Conservation (phyloP, 78 protist species). For the Pigoraptor vietnamica region DNA sequence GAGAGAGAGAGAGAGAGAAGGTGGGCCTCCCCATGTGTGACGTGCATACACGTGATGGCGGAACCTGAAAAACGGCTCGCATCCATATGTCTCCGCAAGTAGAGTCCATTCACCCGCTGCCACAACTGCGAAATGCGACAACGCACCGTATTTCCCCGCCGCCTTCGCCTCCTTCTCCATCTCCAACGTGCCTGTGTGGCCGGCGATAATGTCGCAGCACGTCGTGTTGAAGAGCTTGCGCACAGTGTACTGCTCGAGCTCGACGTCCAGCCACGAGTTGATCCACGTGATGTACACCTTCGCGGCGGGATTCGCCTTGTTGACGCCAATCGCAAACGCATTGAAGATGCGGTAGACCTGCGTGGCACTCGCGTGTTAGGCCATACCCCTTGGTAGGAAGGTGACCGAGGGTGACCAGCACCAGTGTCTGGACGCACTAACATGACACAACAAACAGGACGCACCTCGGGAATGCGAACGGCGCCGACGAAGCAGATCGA, state of each 20-base stretch:
- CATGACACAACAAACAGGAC: background rate
- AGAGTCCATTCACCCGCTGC: no score
- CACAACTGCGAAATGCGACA: background rate
- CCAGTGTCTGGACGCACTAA: background rate
- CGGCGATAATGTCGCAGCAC: background rate
- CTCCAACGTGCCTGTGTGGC: background rate
- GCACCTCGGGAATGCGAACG: background rate
- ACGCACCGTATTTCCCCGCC: background rate
- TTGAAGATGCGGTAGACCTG: background rate
- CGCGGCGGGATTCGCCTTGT: background rate
- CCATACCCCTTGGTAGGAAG: no score
- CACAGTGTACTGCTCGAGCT: background rate
- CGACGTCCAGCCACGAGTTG: background rate
- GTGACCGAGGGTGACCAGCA: no score
- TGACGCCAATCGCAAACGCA: background rate
- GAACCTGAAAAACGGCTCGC: background rate
- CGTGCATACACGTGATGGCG: no score
- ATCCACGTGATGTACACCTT: background rate
- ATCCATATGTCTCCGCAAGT: no score
- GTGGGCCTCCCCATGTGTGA: no score
- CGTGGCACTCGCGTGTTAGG: no score
- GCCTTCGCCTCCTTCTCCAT: background rate
- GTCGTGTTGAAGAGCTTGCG: background rate
- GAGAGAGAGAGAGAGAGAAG: background rate
- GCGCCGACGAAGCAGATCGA: background rate